Conservation (phyloP, 805 yeast genomes). For the Debaryomyces prosopidis region DNA sequence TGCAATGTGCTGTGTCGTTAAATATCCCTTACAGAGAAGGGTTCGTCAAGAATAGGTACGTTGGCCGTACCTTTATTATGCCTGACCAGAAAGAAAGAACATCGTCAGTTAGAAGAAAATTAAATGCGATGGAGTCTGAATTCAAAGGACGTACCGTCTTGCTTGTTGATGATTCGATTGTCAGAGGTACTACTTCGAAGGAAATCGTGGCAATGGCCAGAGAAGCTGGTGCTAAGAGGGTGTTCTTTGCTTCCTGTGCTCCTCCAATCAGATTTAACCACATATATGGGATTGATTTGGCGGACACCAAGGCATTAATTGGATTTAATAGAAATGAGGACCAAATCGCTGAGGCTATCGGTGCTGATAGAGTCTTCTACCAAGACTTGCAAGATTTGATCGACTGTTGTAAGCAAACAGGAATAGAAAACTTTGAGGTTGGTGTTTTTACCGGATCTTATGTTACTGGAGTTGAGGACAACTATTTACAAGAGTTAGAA, state of each 20-base stretch:
- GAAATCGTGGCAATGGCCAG: slow-evolving; percentile 98
- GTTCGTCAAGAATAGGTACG: slow-evolving; percentile 93
- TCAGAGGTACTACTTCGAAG: slow-evolving; percentile 94
- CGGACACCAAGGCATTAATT: slow-evolving; percentile 90
- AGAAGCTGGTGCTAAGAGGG: slow-evolving; percentile 95
- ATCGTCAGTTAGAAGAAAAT: slow-evolving; percentile 88
- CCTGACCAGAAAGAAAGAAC: slow-evolving; percentile 95
- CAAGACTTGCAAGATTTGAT: slow-evolving; percentile 83
- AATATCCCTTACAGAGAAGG: slow-evolving; percentile 92
- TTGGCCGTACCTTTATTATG: slow-evolving; percentile 98
- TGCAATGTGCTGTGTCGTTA: slow-evolving; percentile 84
- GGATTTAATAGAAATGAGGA: slow-evolving; percentile 78
- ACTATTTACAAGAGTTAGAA: slow-evolving; percentile 80
- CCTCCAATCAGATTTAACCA: slow-evolving; percentile 97
- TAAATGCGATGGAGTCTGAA: slow-evolving; percentile 95
- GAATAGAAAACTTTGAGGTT: slow-evolving; percentile 74
- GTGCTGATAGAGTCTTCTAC: slow-evolving; percentile 89
- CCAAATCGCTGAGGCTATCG: slow-evolving; percentile 74
- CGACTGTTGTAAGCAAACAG: slow-evolving; percentile 65
- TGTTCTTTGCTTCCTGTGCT: slow-evolving; percentile 95
- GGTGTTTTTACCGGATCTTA: slow-evolving; percentile 96
- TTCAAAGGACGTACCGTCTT: slow-evolving; percentile 82
- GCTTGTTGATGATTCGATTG: slow-evolving; percentile 95
- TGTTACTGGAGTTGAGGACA: slow-evolving; percentile 90
- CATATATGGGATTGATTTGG: slow-evolving; percentile 95